These are phyloP conservation scores for Oryza longistaminata DNA, from an alignment of 176 grass and related monocot genomes.

Conservation along the genomic window DNA sequence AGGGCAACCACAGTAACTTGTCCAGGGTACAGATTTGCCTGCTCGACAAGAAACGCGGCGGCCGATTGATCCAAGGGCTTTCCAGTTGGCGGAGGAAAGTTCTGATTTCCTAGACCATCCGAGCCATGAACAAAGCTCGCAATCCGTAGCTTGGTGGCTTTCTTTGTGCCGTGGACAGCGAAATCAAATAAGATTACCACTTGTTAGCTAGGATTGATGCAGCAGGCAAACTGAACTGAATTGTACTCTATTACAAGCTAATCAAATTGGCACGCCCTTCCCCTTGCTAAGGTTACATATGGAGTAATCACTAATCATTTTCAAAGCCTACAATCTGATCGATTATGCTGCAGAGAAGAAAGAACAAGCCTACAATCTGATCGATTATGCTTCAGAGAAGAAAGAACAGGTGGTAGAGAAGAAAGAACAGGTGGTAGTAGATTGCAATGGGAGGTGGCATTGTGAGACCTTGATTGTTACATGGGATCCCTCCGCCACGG, in stretches of 20 bases:
- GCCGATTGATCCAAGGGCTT: conserved; percentile 62
- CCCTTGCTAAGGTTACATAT: too few relatives aligned
- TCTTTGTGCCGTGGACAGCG: conserved; percentile 40
- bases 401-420: too few relatives aligned
- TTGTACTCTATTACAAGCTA: background rate
- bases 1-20: conserved; percentile 77
- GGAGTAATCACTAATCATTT: background rate
- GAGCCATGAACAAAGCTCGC: conserved; percentile 83
- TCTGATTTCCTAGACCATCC: conserved; percentile 83
- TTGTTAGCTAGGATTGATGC: background rate
- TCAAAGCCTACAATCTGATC: too few relatives aligned
- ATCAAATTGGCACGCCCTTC: too few relatives aligned
- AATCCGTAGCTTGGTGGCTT: conserved; percentile 80
- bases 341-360: too few relatives aligned
- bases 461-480: conserved; percentile 65
- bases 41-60: conserved; percentile 73
- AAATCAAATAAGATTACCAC: background rate
- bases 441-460: background rate
- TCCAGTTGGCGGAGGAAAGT: conserved; percentile 58
- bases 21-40: conserved; percentile 72
- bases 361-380: too few relatives aligned
- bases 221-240: background rate
- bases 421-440: too few relatives aligned
- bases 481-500: conserved; percentile 93
- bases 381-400: too few relatives aligned